Percentiles rank a stretch among this genome's conserved stretches.
Conservation (phyloP, 2,329 filamentous ascomycete genomes). For the Thyridium curvatum region DNA sequence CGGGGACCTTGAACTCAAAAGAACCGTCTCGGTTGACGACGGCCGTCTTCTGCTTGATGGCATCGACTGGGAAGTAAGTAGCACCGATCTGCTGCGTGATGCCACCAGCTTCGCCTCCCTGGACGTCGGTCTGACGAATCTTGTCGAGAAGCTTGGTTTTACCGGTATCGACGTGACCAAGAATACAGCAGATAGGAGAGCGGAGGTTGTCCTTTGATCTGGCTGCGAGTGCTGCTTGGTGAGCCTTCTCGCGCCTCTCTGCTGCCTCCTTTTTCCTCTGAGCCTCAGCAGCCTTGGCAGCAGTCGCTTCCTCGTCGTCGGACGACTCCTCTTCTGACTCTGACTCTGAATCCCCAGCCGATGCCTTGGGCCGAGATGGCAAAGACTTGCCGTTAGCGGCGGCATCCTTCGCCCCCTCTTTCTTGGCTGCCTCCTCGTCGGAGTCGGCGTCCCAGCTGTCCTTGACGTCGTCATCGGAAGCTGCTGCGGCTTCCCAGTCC, state of each 20-base stretch:
- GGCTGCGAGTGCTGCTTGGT: slow-evolving; percentile 86
- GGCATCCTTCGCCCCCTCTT: slow-evolving; percentile 23
- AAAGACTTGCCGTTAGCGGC: slow-evolving; percentile 11
- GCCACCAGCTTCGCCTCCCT: slow-evolving; percentile 98
- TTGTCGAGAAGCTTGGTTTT: slow-evolving; percentile 99
- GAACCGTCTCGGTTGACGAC: slow-evolving; percentile 86
- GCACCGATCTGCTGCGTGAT: slow-evolving; percentile 99
- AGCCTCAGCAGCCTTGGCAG: slow-evolving; percentile 64
- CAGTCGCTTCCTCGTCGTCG: slow-evolving; percentile 69
- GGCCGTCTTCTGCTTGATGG: slow-evolving; percentile 83
- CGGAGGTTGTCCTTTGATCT: slow-evolving; percentile 91
- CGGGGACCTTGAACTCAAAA: slow-evolving; percentile 97
- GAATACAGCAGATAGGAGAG: slow-evolving; percentile 98
- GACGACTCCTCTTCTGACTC: slow-evolving; percentile 59
- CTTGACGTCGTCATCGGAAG: slow-evolving; percentile 74
- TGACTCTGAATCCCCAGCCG: slow-evolving; percentile 19
- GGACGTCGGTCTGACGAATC: slow-evolving; percentile 95
- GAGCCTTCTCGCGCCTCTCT: slow-evolving; percentile 79
- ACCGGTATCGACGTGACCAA: slow-evolving; percentile 98
- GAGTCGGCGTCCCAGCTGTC: slow-evolving; percentile 92
- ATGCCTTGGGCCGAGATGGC: slow-evolving; percentile 22
- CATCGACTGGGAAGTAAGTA: slow-evolving; percentile 96
- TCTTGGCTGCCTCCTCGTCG: slow-evolving; percentile 56
- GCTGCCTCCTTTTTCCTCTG: slow-evolving; percentile 84
- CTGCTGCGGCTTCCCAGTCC: slow-evolving; percentile 84